Conservation (phyloP, 768 basidiomycete species). For the Sporobolomyces roseus region DNA sequence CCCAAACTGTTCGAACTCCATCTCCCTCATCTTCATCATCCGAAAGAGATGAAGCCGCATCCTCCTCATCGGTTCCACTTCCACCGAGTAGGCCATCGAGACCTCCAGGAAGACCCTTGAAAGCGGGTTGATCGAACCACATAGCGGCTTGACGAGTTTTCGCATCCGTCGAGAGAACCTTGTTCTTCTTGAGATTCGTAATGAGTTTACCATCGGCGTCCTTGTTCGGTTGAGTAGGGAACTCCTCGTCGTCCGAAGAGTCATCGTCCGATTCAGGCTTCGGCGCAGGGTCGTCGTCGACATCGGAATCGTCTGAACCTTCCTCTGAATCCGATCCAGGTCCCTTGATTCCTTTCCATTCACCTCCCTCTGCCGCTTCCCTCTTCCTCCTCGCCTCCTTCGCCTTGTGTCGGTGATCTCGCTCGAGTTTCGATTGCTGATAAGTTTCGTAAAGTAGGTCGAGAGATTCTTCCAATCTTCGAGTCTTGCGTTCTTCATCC, state of each 20-base stretch:
- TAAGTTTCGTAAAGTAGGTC: conserved; percentile 86
- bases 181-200: conserved; percentile 53
- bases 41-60: conserved; percentile 25
- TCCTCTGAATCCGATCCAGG: conserved; percentile 57
- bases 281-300: conserved; percentile 43
- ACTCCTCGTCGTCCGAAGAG: conserved; percentile 28
- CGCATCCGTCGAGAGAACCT: conserved; percentile 55
- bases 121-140: conserved; percentile 96
- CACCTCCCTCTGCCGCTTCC: conserved; percentile 61
- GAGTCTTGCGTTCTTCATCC: conserved; percentile 61
- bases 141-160: conserved; percentile 60
- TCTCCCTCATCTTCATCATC: conserved; percentile 42
- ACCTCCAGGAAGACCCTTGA: conserved; percentile 60
- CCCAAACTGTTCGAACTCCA: conserved; percentile 35
- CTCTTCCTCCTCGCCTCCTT: conserved; percentile 70
- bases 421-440: conserved; percentile 69
- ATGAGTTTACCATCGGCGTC: conserved; percentile 53
- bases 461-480: conserved; percentile 74
- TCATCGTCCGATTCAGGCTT: conserved; percentile 41
- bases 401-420: conserved; percentile 81
- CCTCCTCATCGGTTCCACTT: conserved; percentile 46
- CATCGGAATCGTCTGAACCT: conserved; percentile 50
- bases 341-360: conserved; percentile 70
- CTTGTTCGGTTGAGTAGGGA: conserved; percentile 38
- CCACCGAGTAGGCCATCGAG: conserved; percentile 42